Base-by-base conservation (phyloP, 306 rosid genomes). In the Begonia fuchsioides region DNA sequence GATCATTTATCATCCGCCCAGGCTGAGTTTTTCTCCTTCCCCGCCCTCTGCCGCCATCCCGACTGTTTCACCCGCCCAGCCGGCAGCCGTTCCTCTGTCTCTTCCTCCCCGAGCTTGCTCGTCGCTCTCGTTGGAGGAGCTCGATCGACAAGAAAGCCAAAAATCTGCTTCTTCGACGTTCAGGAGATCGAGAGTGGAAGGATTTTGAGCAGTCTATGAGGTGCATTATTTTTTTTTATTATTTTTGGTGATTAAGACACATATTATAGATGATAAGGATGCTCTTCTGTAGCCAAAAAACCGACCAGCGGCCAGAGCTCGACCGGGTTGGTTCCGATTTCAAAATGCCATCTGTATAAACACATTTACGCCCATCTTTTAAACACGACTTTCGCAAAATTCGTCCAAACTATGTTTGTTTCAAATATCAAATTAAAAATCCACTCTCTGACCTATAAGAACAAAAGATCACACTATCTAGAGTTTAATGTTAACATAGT, bases 161-260 rank as follows among this genome's bases (percentile, higher is more conserved):
- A 90, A 69, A 69, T 79, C 95, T 11, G 81, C 83, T 1, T 76
- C 95, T 9, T 72, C 97, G 3, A 59, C 80, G 0, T 49, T 81
- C 15, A 67, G 85, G 50, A 73, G 95, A 68, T 64, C 87, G 50
- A 76, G 94, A 54, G 88, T 85, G 10, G 95, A 85, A 71, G 98
- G 98, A 62, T 90, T 75, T 68, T 90, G 94, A 90, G 50, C 41
- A 15, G 44, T 41, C 44, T 41, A 41, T 7, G 11, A 10, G 55
- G 35, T 51, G 61, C 58, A 64, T 66, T 60, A 50, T 66, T 50
- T 60, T 54, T 69, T 74, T 47, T 55, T 55, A 13, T 55, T 44
- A 26, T 20, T 55, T 32, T 26, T 55, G 43, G 35, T 26, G 7
- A 26, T 26, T 26, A 26, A 26, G 35, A 76, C 44, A 57, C 55